phyloP scores from a whole-genome alignment of 2,329 filamentous ascomycete genomes.

The Pseudodiploospora longispora region DNA sequence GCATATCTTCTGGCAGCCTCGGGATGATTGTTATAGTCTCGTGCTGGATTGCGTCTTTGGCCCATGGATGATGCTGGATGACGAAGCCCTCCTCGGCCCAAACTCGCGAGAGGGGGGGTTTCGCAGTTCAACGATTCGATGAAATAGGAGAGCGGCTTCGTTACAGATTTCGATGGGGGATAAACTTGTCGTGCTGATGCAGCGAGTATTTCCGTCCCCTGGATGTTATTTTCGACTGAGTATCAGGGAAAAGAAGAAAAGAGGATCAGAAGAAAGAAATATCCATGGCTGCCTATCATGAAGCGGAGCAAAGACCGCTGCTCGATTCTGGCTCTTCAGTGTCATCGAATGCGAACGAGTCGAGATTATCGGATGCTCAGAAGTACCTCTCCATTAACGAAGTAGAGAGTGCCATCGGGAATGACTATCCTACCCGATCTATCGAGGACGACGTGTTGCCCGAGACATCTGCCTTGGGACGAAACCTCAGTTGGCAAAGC shows the following conservation, averaged over 20 bases:
- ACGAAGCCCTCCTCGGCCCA: too few species aligned
- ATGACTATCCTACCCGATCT: conserved; percentile 10
- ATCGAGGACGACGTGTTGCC: conserved; percentile 52
- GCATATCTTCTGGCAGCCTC: background rate
- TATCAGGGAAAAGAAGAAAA: too few species aligned
- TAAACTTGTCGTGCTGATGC: too few species aligned
- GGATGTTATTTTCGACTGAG: too few species aligned
- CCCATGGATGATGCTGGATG: too few species aligned
- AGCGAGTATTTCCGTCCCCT: too few species aligned
- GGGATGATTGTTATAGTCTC: too few species aligned
- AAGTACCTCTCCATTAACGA: conserved; percentile 5
- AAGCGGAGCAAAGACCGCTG: conserved; percentile 3
- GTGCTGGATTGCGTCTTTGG: too few species aligned
- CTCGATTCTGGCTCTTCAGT: background rate
- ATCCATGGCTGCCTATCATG: conserved; percentile 5
- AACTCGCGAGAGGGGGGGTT: too few species aligned
- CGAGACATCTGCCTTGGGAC: conserved; percentile 49
- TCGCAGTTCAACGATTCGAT: too few species aligned
- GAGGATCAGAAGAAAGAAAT: background rate
- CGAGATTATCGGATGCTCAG: background rate
- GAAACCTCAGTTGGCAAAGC: conserved; percentile 54
- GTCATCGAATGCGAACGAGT: background rate
- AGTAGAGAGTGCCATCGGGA: conserved; percentile 1
- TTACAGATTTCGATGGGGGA: too few species aligned
- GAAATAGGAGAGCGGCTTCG: too few species aligned